These are phyloP conservation scores for Taphrina communis DNA, from an alignment of 1,139 yeast species.

Conservation along the genomic window DNA sequence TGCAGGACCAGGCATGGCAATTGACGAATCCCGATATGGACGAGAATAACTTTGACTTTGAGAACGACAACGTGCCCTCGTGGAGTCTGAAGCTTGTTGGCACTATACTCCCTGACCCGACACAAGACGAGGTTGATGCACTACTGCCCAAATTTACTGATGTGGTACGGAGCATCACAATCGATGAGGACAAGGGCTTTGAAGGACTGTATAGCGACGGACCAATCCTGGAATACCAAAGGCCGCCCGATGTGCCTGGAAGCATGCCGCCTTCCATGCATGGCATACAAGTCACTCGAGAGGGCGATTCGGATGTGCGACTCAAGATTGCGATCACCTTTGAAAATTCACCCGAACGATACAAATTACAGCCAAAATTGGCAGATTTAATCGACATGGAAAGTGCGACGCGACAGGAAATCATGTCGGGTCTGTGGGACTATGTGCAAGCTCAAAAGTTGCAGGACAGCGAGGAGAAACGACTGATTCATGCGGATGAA, in stretches of 20 bases:
- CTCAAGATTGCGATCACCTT: conserved; percentile 80
- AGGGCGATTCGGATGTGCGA: conserved; percentile 69
- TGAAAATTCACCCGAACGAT: conserved; percentile 69
- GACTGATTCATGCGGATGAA: conserved; percentile 71
- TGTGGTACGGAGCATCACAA: conserved; percentile 80
- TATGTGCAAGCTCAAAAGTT: conserved; percentile 78
- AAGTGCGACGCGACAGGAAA: conserved; percentile 85
- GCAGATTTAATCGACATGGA: conserved; percentile 64
- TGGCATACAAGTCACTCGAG: conserved; percentile 83
- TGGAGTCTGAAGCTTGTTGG: conserved; percentile 95
- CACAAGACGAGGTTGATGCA: conserved; percentile 47
- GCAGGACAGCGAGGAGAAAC: conserved; percentile 62
- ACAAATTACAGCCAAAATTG: conserved; percentile 68
- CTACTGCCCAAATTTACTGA: conserved; percentile 70
- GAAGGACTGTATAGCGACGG: conserved; percentile 53
- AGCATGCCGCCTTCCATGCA: conserved; percentile 64
- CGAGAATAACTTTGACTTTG: conserved; percentile 52
- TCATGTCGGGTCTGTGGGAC: conserved; percentile 84
- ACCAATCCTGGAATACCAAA: conserved; percentile 69
- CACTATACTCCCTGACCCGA: conserved; percentile 61
- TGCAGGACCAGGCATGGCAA: conserved; percentile 94
- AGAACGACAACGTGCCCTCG: conserved; percentile 55
- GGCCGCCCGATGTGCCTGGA: conserved; percentile 55
- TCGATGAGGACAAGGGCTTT: conserved; percentile 64
- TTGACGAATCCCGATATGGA: conserved; percentile 45